Evolutionary conservation across 2,329 filamentous ascomycete genomes (phyloP).

Genomic region (Fusarium protoensiforme): DNA sequence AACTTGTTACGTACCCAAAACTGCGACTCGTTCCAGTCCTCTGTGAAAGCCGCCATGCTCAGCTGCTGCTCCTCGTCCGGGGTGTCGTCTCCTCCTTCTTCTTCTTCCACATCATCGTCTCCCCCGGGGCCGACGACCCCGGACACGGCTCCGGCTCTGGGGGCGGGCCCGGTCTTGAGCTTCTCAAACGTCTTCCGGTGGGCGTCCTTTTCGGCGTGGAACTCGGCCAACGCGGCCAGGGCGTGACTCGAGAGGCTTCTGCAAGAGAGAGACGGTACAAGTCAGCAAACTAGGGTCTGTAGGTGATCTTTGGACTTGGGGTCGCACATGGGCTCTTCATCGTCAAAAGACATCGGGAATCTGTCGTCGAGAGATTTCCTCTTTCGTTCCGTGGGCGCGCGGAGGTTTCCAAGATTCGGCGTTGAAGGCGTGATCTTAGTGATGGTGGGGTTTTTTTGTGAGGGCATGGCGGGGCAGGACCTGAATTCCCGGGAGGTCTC

Average conservation of each 20-base stretch:
- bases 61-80: constrained; percentile 57
- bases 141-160: constrained; percentile 25
- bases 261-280: neutral
- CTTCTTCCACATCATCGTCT: neutral
- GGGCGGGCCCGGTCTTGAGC: constrained; percentile 51
- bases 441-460: constrained; percentile 17
- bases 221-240: constrained; percentile 76
- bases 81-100: constrained; percentile 39
- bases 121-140: constrained; percentile 52
- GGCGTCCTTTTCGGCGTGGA: constrained; percentile 78
- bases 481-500: constrained; percentile 10
- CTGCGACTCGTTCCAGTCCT: constrained; percentile 87
- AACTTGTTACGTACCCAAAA: constrained; percentile 73
- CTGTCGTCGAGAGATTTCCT: constrained; percentile 7
- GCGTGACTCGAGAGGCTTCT: constrained; percentile 72
- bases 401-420: neutral
- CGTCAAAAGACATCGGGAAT: constrained; percentile 47
- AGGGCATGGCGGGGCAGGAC: constrained; percentile 28
- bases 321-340: constrained; percentile 62
- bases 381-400: neutral
- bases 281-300: constrained; percentile 11
- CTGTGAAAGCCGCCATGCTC: constrained; percentile 77
- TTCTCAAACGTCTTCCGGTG: constrained; percentile 74
- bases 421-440: neutral
- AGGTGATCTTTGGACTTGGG: neutral